Conservation (phyloP, 2,329 filamentous ascomycete species). For the Neonectria ditissima region DNA sequence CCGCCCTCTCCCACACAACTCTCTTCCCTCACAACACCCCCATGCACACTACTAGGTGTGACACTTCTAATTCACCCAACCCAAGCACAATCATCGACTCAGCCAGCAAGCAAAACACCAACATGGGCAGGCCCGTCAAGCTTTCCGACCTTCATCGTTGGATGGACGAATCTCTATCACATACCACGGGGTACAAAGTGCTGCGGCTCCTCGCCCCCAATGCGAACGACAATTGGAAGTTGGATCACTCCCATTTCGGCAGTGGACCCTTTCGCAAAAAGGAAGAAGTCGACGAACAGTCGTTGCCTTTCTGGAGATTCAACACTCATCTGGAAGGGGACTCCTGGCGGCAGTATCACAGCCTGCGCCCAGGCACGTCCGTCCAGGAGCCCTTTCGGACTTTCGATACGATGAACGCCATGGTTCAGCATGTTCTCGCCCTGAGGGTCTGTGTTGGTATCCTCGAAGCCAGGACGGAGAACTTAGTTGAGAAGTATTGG, state of each 20-base stretch:
- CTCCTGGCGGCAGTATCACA: background rate
- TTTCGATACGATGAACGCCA: background rate
- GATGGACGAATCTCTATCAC: background rate
- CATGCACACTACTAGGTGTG: background rate
- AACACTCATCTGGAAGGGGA: background rate
- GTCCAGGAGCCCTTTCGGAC: background rate
- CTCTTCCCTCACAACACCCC: background rate
- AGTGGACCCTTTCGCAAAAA: background rate
- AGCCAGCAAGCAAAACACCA: background rate
- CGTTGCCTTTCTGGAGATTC: background rate
- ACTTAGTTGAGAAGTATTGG: background rate
- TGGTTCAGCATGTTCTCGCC: background rate
- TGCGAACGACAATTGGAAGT: background rate
- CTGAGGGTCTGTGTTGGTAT: background rate
- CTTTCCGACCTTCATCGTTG: background rate
- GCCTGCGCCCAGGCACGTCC: background rate
- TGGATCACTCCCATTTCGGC: background rate
- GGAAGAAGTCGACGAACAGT: background rate
- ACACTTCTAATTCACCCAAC: background rate
- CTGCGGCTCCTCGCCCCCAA: background rate
- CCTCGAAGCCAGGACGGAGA: background rate
- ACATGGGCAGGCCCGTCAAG: background rate
- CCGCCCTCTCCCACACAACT: background rate
- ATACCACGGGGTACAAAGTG: background rate
- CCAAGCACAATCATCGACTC: background rate